These are phyloP conservation scores for Kodamaea ohmeri DNA, from an alignment of 1,139 yeast species.

Conservation along the genomic window DNA sequence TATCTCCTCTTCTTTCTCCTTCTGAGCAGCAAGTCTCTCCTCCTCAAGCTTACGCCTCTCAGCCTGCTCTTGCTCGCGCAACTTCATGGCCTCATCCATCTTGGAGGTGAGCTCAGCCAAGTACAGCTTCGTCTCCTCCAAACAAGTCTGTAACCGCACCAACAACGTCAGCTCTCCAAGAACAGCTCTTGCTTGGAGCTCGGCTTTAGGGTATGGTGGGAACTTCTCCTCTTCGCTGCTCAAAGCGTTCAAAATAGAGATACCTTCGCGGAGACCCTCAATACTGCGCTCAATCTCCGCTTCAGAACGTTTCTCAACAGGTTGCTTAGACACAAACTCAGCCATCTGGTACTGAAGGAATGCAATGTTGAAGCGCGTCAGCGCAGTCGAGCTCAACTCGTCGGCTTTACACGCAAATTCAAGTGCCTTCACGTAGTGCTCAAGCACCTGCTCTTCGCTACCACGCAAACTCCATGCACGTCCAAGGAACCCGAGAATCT, in stretches of 20 bases:
- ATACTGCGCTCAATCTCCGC: slow-evolving; percentile 61
- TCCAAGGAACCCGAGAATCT: slow-evolving; percentile 71
- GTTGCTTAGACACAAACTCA: slow-evolving; percentile 68
- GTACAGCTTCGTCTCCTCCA: slow-evolving; percentile 70
- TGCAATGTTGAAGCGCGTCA: slow-evolving; percentile 67
- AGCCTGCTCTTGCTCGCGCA: slow-evolving; percentile 58
- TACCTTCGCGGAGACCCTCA: slow-evolving; percentile 60
- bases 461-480: slow-evolving; percentile 92
- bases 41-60: slow-evolving; percentile 36
- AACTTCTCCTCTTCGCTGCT: slow-evolving; percentile 50
- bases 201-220: slow-evolving; percentile 76
- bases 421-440: slow-evolving; percentile 58
- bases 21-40: slow-evolving; percentile 40
- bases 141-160: slow-evolving; percentile 65
- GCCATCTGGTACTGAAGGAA: slow-evolving; percentile 86
- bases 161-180: slow-evolving; percentile 77
- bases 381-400: slow-evolving; percentile 18
- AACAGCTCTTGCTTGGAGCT: slow-evolving; percentile 78
- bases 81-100: slow-evolving; percentile 69
- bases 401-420: slow-evolving; percentile 58
- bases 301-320: slow-evolving; percentile 57
- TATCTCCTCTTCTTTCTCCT: slow-evolving; percentile 49
- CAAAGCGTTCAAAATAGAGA: slow-evolving; percentile 56
- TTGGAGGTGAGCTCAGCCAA: slow-evolving; percentile 58
- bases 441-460: slow-evolving; percentile 59